Evolutionary conservation across 169 alveolate species (phyloP), one percentile per base, ranked within the genome.

Genomic region (Plasmodium ovale): DNA sequence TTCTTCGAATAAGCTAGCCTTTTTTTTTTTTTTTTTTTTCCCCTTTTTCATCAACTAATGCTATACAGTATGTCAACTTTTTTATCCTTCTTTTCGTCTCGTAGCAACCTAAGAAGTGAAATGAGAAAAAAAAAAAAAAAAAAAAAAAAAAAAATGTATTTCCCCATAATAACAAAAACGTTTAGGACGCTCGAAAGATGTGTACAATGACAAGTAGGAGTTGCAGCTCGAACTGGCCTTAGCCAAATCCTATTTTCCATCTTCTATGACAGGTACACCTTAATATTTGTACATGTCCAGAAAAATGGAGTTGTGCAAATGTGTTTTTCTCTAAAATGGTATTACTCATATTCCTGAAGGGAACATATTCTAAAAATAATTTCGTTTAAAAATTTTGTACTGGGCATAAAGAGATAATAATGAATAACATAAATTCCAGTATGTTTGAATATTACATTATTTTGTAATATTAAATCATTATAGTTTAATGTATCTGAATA

Each of bases 311-410:
- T 3, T 69, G 65, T 12, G 54, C 37, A 1, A 21, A 19, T 64
- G 19, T 64, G 4, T 31, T 6, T 6, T 6, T n/a, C n/a, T n/a
- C n/a, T n/a, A n/a, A n/a, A n/a, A n/a, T n/a, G n/a, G n/a, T 49
- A 42, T 77, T 77, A 77, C 88, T 77, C 88, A 47, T 60, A 77
- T 77, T 77, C 88, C 71, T 77, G 88, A 19, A 77, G 58, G 37
- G 88, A 77, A 0, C 49, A 25, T 27, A 77, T 60, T 33, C 88
- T 77, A 53, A 77, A 64, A 10, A 77, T 23, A 23, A 77, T 44
- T 27, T 77, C 69, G 49, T 77, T 77, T 47, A 77, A 44, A 37
- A 77, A 77, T 10, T 77, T 77, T 27, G 53, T 25, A 31, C 62
- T 77, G 23, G 71, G 88, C 62, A 77, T 60, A 62, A 77, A 77